These are phyloP conservation scores for Boletus vinaceobasis DNA, from an alignment of 768 basidiomycete genomes.

Conservation along the genomic window DNA sequence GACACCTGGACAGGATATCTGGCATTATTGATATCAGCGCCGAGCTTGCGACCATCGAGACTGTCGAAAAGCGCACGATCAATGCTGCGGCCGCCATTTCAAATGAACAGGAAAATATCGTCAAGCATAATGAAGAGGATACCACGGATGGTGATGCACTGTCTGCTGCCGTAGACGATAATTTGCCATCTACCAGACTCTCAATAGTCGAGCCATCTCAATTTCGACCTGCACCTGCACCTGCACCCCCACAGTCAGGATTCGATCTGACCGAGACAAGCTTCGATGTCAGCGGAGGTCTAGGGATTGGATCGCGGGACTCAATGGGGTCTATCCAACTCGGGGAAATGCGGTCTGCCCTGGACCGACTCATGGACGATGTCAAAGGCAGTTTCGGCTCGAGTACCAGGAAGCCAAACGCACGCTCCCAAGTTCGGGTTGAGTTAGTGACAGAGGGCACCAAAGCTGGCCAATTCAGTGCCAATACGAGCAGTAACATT, in stretches of 20 bases:
- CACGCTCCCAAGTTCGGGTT: slow-evolving; percentile 14
- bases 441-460: slow-evolving; percentile 34
- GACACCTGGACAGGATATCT: slow-evolving; percentile 39
- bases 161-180: not conserved
- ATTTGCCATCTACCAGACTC: not conserved
- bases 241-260: slow-evolving; percentile 8
- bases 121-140: not conserved
- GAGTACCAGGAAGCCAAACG: slow-evolving; percentile 21
- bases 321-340: slow-evolving; percentile 53
- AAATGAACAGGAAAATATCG: not conserved
- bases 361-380: slow-evolving; percentile 72
- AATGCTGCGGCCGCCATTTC: slow-evolving; percentile 6
- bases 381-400: slow-evolving; percentile 36
- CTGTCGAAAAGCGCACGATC: slow-evolving; percentile 41
- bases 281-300: slow-evolving; percentile 22
- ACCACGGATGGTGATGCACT: not conserved
- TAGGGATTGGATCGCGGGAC: slow-evolving; percentile 30
- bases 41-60: slow-evolving; percentile 49
- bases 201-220: slow-evolving; percentile 4
- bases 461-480: slow-evolving; percentile 31
- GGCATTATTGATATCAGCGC: slow-evolving; percentile 38
- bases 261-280: slow-evolving; percentile 22
- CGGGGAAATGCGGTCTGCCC: slow-evolving; percentile 68
- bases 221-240: slow-evolving; percentile 8
- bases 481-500: slow-evolving; percentile 33